Evolutionary conservation across 2,329 filamentous ascomycete species (phyloP), one percentile per base, ranked within the genome.

Genomic region (Colletotrichum somersetense): DNA sequence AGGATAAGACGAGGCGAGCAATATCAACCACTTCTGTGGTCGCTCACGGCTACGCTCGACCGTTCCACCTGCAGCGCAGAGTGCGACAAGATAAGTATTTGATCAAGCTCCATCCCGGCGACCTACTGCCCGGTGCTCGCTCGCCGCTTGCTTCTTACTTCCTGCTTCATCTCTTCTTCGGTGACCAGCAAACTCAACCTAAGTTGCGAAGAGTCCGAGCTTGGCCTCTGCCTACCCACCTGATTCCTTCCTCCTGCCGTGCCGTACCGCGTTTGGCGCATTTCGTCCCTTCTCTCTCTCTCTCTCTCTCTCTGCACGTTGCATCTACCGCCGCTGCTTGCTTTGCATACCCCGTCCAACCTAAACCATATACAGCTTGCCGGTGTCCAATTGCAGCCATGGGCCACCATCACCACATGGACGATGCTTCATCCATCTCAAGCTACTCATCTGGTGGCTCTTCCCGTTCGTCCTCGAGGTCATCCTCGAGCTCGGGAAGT

Each of bases 1-100:
- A 55, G 53, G 56, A 42, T 50, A 66, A 62, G 62, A 73, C 69
- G 72, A 73, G 72, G 72, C 72, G 72, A 69, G 70, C 72, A 62
- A 44, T 52, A 33, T 61, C 42, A 26, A 53, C 61, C 56, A 73
- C 30, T 33, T 35, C 30, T 48, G 42, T 59, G 23, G 40, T 71
- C 48, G 35, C 38, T 71, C 66, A 46, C 56, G 62, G 48, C 55
- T 35, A 40, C 48, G 67, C 62, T 71, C 62, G 62, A 57, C 48
- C 46, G 42, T 57, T 30, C n/a, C 55, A 26, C 33, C 48, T 64
- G 56, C 50, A 62, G 48, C 23, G 18, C 44, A 40, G 46, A 65
- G 40, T 30, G 52, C 46, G 46, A 58, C 30, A 14, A 67, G 46
- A 58, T 23, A 14, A 62, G 71, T 73, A 73, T 73, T 71, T 73